Percentiles rank a stretch among this genome's conserved stretches.
Evolutionary conservation across 2,329 filamentous ascomycete species (phyloP).

Genomic region (Clarireedia sp.): DNA sequence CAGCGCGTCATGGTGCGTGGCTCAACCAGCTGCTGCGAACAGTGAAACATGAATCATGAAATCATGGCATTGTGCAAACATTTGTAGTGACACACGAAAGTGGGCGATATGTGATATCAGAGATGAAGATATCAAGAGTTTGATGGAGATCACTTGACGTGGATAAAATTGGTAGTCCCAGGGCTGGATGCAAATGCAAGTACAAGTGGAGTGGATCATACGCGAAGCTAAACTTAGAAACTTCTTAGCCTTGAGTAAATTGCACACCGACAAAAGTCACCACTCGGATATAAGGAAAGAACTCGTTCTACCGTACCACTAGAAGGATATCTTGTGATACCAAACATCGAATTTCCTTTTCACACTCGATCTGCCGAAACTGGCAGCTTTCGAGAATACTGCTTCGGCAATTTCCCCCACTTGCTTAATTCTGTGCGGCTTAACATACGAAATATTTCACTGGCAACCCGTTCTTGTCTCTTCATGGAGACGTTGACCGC

Average conservation of each 20-base stretch:
- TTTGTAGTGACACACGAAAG: not conserved
- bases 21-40: not conserved
- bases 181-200: no score
- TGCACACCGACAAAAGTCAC: not conserved
- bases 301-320: not conserved
- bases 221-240: not conserved
- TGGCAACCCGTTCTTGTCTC: not conserved
- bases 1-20: not conserved
- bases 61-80: not conserved
- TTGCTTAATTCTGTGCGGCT: not conserved
- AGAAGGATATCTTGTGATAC: not conserved
- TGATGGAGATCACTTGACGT: not conserved
- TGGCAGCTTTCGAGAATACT: not conserved
- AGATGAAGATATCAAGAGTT: not conserved
- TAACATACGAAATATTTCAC: not conserved
- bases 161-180: not conserved
- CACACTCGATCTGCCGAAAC: not conserved
- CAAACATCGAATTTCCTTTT: not conserved
- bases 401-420: not conserved
- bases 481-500: not conserved
- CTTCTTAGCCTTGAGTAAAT: not conserved
- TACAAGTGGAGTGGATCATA: no score
- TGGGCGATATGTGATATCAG: not conserved
- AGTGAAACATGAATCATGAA: not conserved
- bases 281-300: not conserved